Evolutionary conservation across 2,329 filamentous ascomycete species (phyloP).

Genomic region (Allantophomopsis lycopodina): DNA sequence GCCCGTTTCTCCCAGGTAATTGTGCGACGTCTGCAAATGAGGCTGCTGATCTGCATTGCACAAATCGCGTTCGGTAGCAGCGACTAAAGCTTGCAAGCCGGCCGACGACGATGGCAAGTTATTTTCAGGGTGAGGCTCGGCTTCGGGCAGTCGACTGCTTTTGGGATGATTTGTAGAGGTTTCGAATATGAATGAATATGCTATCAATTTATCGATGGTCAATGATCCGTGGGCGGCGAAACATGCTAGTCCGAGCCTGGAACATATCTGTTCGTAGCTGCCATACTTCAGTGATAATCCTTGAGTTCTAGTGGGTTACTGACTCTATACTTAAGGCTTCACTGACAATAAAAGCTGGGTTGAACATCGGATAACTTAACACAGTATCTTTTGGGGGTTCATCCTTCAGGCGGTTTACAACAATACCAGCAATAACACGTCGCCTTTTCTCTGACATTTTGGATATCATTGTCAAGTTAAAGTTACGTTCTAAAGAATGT

Average conservation of each 20-base stretch:
- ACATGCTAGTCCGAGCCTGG: background rate
- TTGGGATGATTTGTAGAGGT: background rate
- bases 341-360: background rate
- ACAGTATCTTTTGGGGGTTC: background rate
- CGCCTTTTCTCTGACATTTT: background rate
- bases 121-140: background rate
- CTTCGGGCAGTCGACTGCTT: background rate
- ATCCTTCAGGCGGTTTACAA: background rate
- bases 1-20: no score
- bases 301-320: background rate
- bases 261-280: background rate
- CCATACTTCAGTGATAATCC: background rate
- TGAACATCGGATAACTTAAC: background rate
- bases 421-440: background rate
- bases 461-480: background rate
- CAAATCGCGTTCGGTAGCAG: background rate
- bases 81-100: background rate
- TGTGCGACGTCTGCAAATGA: no score
- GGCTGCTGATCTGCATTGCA: no score
- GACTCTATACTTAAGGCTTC: background rate
- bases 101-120: background rate
- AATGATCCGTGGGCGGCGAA: background rate
- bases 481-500: background rate
- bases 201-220: background rate
- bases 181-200: background rate